Percentiles rank a stretch among this genome's conserved stretches.
phyloP scores from a whole-genome alignment of 352 stramenopile genomes.

The Lagenidium sp. region DNA sequence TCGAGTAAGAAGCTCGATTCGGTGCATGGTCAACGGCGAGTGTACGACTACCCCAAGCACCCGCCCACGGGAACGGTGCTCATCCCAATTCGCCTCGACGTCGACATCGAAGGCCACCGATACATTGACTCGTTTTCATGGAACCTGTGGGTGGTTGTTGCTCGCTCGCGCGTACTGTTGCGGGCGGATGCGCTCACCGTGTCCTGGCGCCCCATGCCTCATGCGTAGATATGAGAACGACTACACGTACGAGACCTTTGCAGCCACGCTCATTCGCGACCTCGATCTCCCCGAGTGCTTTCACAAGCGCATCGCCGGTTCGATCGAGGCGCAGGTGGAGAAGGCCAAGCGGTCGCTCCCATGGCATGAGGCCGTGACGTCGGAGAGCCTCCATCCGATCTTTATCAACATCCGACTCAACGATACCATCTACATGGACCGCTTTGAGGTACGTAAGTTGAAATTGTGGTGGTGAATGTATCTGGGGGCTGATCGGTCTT shows the following conservation, averaged over 20 bases:
- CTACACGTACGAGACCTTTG: conserved; percentile 70
- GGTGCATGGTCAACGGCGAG: conserved; percentile 22
- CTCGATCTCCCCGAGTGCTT: conserved; percentile 68
- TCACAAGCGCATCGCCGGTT: conserved; percentile 49
- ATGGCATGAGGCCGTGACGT: conserved; percentile 40
- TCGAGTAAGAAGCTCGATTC: conserved; percentile 2
- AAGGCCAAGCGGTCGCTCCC: conserved; percentile 44
- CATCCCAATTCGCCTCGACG: conserved; percentile 63
- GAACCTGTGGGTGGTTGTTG: conserved; percentile 43
- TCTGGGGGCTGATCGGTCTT: neutral
- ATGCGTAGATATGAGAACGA: conserved; percentile 49
- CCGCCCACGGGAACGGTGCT: conserved; percentile 36
- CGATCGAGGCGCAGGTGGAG: conserved; percentile 61
- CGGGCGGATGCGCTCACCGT: too few relatives aligned
- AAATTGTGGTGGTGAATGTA: neutral
- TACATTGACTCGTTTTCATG: conserved; percentile 80
- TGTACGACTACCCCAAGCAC: conserved; percentile 77
- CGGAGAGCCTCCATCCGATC: conserved; percentile 64
- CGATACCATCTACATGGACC: conserved; percentile 74
- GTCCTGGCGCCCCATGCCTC: too few relatives aligned
- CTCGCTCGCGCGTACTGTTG: too few relatives aligned
- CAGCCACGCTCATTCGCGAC: conserved; percentile 53
- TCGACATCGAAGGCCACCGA: conserved; percentile 71
- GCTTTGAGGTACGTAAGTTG: conserved; percentile 38
- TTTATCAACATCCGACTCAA: conserved; percentile 77